phyloP scores from a whole-genome alignment of 148 eudicot genomes.

The Amaranthus cruentus region DNA sequence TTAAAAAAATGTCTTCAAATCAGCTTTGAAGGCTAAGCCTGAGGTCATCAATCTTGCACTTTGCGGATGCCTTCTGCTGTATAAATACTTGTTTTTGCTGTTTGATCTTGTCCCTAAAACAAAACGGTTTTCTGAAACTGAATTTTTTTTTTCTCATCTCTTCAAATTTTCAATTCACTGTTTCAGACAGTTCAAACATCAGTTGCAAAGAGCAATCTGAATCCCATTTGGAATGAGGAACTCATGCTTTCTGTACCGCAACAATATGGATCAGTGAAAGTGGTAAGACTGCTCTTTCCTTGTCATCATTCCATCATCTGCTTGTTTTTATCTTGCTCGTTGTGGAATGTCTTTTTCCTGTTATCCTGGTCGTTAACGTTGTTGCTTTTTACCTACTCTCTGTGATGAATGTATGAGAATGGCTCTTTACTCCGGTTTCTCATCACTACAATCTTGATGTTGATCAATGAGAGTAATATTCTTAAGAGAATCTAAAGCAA shows the following conservation, averaged over 20 bases:
- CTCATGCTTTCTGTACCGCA: slow-evolving; percentile 10
- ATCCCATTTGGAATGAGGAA: too few relatives aligned
- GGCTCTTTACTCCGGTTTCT: too few relatives aligned
- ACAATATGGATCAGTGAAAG: slow-evolving; percentile 52
- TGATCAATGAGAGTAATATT: too few relatives aligned
- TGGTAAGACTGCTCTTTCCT: slow-evolving; percentile 40
- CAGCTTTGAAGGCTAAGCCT: background rate
- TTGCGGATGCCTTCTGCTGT: too few relatives aligned
- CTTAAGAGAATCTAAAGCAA: too few relatives aligned
- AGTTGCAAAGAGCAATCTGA: slow-evolving; percentile 12
- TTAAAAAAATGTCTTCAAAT: too few relatives aligned
- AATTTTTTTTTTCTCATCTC: background rate
- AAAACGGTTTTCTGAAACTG: background rate
- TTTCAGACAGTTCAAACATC: slow-evolving; percentile 52
- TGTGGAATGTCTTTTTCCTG: background rate
- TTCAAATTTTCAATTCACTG: slow-evolving; percentile 21
- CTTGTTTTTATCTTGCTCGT: background rate
- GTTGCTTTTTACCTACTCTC: too few relatives aligned
- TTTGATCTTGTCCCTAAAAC: background rate
- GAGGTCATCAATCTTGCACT: background rate
- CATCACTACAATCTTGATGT: too few relatives aligned
- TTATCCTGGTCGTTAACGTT: too few relatives aligned
- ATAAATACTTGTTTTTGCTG: background rate
- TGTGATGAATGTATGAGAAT: too few relatives aligned
- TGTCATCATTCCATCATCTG: background rate